Base-by-base conservation (phyloP, 140 eudicot species). In the Eryngium alpinum region DNA sequence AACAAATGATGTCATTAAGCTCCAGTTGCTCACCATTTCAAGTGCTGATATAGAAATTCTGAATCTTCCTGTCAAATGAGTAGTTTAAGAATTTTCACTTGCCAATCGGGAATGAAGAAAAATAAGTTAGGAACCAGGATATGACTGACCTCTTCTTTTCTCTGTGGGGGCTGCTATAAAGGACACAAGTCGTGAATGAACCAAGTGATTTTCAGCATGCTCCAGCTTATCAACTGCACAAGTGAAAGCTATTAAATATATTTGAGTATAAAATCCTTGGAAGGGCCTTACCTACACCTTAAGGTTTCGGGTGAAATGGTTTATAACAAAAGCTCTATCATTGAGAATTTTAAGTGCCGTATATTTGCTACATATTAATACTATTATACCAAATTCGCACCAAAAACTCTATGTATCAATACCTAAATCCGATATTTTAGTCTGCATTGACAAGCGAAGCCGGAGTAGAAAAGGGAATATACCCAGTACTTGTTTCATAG, bases 401-500 rank as follows among this genome's bases (percentile, higher is more conserved):
- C n/a, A n/a, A n/a, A n/a, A 38, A 38, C 46, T 22, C 22, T n/a
- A 49, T n/a, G 83, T 52, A 28, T 3, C 29, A 32, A 77, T 89
- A 95, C 99, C 97, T 72, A 95, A 89, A 92, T 95, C 99, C n/a
- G 97, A 95, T 60, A 95, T 92, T 86, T 95, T 90, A 95, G 89
- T 95, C 99, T 32, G 92, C 97, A 74, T 92, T 92, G 34, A 97
- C 99, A 46, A 92, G 93, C 85, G 92, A 89, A 76, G 99, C 97
- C 24, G 99, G 92, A 44, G 99, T 92, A 9, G 99, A 95, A 80
- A n/a, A 95, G 99, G 22, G 99, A 92, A 87, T 95, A 92, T 70
- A 95, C 99, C 99, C 99, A 92, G 85, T 95, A 95, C 89, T 95
- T 95, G 67, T 95, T 95, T 97, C 99, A 95, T 18, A 95, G 87